A percentile compares a stretch with the other conserved stretches of the same genome.
Conservation (phyloP, 768 basidiomycete species). For the Suillus decipiens region DNA sequence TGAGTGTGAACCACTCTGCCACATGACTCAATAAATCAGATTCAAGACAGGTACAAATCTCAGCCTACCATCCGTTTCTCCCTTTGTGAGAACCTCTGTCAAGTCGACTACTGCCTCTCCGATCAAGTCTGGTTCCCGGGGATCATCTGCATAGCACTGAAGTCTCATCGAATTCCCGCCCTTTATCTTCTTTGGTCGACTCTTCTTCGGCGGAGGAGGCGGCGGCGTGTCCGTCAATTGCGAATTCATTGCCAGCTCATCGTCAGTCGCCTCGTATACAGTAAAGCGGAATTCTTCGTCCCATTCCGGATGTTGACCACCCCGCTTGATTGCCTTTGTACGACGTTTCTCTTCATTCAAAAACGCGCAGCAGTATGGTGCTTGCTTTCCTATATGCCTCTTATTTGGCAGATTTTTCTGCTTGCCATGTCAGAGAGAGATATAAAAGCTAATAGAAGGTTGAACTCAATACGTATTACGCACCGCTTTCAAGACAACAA, state of each 20-base stretch:
- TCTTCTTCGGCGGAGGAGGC: constrained; percentile 62
- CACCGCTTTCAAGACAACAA: constrained; percentile 93
- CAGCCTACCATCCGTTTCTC: constrained; percentile 90
- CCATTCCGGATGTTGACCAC: constrained; percentile 99
- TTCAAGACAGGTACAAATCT: background rate
- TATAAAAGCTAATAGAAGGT: constrained; percentile 3
- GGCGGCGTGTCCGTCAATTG: constrained; percentile 55
- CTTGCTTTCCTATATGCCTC: constrained; percentile 93
- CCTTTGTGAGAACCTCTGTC: constrained; percentile 87
- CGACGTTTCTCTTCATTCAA: constrained; percentile 82
- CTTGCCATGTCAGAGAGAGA: constrained; percentile 23
- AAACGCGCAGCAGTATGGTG: constrained; percentile 86
- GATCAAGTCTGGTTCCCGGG: constrained; percentile 93
- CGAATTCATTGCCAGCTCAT: constrained; percentile 46
- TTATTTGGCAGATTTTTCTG: constrained; percentile 91
- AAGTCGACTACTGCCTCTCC: constrained; percentile 90
- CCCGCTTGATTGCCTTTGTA: constrained; percentile 93
- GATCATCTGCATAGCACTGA: constrained; percentile 92
- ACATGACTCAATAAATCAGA: constrained; percentile 18
- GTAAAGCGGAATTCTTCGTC: constrained; percentile 97
- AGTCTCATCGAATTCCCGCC: constrained; percentile 78
- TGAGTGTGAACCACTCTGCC: constrained; percentile 91
- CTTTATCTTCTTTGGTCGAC: constrained; percentile 52
- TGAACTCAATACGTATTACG: constrained; percentile 54
- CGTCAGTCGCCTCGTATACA: constrained; percentile 73